These are phyloP conservation scores for Kwoniella sp. DNA, from an alignment of 768 basidiomycete genomes.

Conservation along the genomic window DNA sequence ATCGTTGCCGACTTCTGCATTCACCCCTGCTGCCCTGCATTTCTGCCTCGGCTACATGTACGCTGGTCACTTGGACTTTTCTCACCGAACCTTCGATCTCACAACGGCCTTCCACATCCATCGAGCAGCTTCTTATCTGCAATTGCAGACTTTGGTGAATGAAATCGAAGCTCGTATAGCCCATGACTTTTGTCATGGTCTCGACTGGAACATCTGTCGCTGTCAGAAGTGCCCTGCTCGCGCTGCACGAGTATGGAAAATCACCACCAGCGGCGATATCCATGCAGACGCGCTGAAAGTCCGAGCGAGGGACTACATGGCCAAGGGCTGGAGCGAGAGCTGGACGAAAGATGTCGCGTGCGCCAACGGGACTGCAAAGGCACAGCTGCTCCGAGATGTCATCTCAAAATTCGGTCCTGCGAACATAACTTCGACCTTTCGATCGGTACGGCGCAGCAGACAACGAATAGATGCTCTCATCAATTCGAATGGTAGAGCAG, in stretches of 20 bases:
- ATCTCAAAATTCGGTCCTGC: constrained; percentile 67
- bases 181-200: constrained; percentile 85
- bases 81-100: constrained; percentile 89
- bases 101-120: constrained; percentile 87
- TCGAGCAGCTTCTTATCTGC: constrained; percentile 77
- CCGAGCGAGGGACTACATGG: constrained; percentile 72
- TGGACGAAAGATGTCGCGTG: constrained; percentile 81
- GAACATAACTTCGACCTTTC: constrained; percentile 72
- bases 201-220: constrained; percentile 82
- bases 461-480: constrained; percentile 47
- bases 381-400: constrained; percentile 72
- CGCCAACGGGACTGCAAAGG: constrained; percentile 68
- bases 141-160: constrained; percentile 69
- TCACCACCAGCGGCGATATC: constrained; percentile 75
- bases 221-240: constrained; percentile 82
- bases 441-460: constrained; percentile 63
- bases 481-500: constrained; percentile 17
- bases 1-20: constrained; percentile 83
- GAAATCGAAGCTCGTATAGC: constrained; percentile 83
- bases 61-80: constrained; percentile 89
- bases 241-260: constrained; percentile 79
- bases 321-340: constrained; percentile 81
- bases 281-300: constrained; percentile 70
- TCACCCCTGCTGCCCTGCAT: constrained; percentile 89
- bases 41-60: constrained; percentile 95